Evolutionary conservation across 352 stramenopile genomes (phyloP).

Genomic region (Phytophthora lateralis): DNA sequence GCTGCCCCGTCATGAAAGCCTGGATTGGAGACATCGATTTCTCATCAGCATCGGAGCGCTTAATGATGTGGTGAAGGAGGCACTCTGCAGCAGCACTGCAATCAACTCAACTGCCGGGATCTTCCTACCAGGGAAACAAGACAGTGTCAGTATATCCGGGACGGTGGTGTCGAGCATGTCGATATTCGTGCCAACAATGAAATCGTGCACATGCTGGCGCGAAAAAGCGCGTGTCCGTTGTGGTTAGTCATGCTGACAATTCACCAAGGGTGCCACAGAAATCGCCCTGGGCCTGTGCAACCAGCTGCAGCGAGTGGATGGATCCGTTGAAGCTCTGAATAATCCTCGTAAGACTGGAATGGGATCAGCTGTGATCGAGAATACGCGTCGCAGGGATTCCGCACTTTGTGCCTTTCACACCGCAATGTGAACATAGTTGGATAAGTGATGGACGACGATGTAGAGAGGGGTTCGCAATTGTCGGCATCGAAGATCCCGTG

Average conservation of each 20-base stretch:
- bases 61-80: slow-evolving; percentile 17
- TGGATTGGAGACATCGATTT: slow-evolving; percentile 53
- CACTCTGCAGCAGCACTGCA: slow-evolving; percentile 28
- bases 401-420: slow-evolving; percentile 7
- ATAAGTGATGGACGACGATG: neutral
- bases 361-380: slow-evolving; percentile 5
- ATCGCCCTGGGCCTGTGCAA: slow-evolving; percentile 1
- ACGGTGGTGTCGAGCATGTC: slow-evolving; percentile 4
- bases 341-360: neutral
- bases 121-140: slow-evolving; percentile 5
- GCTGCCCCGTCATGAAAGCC: slow-evolving; percentile 84
- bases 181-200: slow-evolving; percentile 4
- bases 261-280: slow-evolving; percentile 10
- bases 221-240: slow-evolving; percentile 9
- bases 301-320: slow-evolving; percentile 2
- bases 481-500: slow-evolving; percentile 13
- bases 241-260: slow-evolving; percentile 7
- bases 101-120: slow-evolving; percentile 43
- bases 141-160: slow-evolving; percentile 7
- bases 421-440: slow-evolving; percentile 1
- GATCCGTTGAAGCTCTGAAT: neutral
- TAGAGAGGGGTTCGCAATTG: slow-evolving; percentile 5
- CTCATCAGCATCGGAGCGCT: slow-evolving; percentile 11
- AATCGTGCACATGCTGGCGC: slow-evolving; percentile 7
- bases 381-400: slow-evolving; percentile 1